Evolutionary conservation across 2,329 filamentous ascomycete species (phyloP), one percentile per base, ranked within the genome.

Genomic region (Xylariales sp.): DNA sequence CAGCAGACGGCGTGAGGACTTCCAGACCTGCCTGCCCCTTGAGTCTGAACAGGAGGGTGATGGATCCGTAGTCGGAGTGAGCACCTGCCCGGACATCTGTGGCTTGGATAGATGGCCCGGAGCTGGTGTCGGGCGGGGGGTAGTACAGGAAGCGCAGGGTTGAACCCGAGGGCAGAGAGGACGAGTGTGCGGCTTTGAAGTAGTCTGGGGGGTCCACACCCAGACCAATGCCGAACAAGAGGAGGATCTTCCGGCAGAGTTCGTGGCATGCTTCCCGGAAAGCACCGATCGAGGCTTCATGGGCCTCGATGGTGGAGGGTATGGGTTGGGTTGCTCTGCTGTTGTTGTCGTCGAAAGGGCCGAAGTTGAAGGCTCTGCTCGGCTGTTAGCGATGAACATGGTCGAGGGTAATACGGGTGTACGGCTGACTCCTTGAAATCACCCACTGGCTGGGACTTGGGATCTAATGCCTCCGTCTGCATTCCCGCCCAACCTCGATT

Each of bases 401-500:
- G 5, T 9, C 7, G 7, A 9, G 35, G 25, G 15, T 6, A 8
- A 25, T 27, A 16, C 5, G 8, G 24, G 16, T 27, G 19, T 25
- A 11, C 29, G 12, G 53, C 68, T 55, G 65, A 90, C 87, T 95
- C 88, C 72, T 95, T 95, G 53, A 88, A 88, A 57, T 95, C 89
- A 12, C 88, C 87, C 22, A 82, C 86, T 62, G 82, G 80, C 62
- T 96, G 89, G 42, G 82, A 80, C 51, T 82, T 80, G 3, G 90
- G 88, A 59, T 97, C 91, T 9, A 97, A 69, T 1, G 84, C 91
- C 66, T 98, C 91, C 10, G 80, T 80, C 55, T 91, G 85, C 85
- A 95, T 90, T 12, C 80, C 81, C 2, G 86, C 79, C 89, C 90
- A 98, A 45, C 91, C 93, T 31, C 82, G 79, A 58, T 97, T 97